These are phyloP conservation scores for Alternaria alternata DNA, from an alignment of 2,329 filamentous ascomycete genomes.

Conservation along the genomic window DNA sequence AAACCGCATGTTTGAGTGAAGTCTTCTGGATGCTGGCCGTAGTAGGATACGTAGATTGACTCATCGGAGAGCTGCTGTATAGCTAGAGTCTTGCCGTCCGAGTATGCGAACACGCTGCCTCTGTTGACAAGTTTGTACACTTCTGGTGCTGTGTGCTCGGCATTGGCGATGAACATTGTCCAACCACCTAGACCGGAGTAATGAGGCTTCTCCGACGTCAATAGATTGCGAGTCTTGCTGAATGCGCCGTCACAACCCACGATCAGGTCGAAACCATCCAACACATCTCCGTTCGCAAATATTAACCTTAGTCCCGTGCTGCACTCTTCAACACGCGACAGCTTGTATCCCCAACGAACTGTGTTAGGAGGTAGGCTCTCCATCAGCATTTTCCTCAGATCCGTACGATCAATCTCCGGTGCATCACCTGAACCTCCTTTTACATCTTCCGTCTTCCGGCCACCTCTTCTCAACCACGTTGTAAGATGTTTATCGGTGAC, in stretches of 20 bases:
- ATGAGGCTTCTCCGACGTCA: slow-evolving; percentile 43
- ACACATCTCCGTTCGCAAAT: slow-evolving; percentile 39
- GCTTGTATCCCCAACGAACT: slow-evolving; percentile 36
- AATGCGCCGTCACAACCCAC: slow-evolving; percentile 58
- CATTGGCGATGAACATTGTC: slow-evolving; percentile 40
- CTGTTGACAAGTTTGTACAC: slow-evolving; percentile 46
- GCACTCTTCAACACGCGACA: slow-evolving; percentile 27
- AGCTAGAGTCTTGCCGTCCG: slow-evolving; percentile 37
- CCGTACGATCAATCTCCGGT: slow-evolving; percentile 37
- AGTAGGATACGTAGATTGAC: slow-evolving; percentile 38
- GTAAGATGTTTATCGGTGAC: slow-evolving; percentile 50
- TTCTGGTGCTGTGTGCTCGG: slow-evolving; percentile 34
- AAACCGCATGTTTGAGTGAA: slow-evolving; percentile 32
- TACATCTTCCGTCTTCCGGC: slow-evolving; percentile 15
- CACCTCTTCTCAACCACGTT: slow-evolving; percentile 31
- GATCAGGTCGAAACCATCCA: slow-evolving; percentile 52
- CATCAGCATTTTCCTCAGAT: slow-evolving; percentile 33
- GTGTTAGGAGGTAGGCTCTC: slow-evolving; percentile 30
- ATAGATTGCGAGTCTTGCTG: slow-evolving; percentile 48
- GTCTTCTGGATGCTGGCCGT: slow-evolving; percentile 31
- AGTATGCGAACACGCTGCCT: slow-evolving; percentile 43
- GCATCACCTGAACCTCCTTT: slow-evolving; percentile 23
- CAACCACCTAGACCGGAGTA: slow-evolving; percentile 51
- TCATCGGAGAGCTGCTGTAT: slow-evolving; percentile 48
- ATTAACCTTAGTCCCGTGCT: slow-evolving; percentile 20